Percentiles rank a stretch among this genome's conserved stretches.
Evolutionary conservation across 1,139 yeast genomes (phyloP).

Genomic region (Nadsonia starkeyi-henricii): DNA sequence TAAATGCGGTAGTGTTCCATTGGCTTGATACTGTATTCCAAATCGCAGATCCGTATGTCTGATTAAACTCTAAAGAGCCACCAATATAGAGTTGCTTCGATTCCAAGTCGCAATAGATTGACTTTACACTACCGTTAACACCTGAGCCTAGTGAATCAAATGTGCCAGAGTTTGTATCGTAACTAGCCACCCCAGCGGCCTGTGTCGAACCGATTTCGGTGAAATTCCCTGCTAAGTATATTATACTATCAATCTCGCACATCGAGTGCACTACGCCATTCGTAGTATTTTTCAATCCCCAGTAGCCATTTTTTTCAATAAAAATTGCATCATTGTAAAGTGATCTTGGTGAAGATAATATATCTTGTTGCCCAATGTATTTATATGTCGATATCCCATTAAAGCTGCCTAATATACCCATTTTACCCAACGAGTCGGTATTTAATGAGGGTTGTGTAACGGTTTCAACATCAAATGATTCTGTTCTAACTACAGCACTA

Average conservation of each 20-base stretch:
- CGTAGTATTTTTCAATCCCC: slow-evolving; percentile 12
- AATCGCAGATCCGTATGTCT: slow-evolving; percentile 48
- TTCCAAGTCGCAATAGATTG: slow-evolving; percentile 37
- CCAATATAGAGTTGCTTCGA: slow-evolving; percentile 56
- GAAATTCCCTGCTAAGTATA: slow-evolving; percentile 33
- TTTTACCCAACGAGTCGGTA: slow-evolving; percentile 22
- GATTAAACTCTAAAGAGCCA: slow-evolving; percentile 50
- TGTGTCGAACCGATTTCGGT: slow-evolving; percentile 25
- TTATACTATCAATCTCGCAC: slow-evolving; percentile 29
- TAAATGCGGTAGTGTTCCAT: slow-evolving; percentile 46
- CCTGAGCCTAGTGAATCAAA: slow-evolving; percentile 29
- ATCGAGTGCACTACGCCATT: slow-evolving; percentile 23
- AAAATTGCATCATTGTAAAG: slow-evolving; percentile 10
- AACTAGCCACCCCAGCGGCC: slow-evolving; percentile 39
- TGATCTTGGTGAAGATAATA: slow-evolving; percentile 6
- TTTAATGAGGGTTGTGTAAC: slow-evolving; percentile 19
- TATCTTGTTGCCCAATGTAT: slow-evolving; percentile 35
- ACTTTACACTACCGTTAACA: slow-evolving; percentile 37
- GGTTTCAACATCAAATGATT: slow-evolving; percentile 7
- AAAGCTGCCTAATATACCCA: slow-evolving; percentile 55
- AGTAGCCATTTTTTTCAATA: slow-evolving; percentile 14
- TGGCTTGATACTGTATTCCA: slow-evolving; percentile 39
- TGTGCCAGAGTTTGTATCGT: slow-evolving; percentile 34
- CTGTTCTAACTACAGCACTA: neutral
- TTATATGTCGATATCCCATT: slow-evolving; percentile 46